Percentiles rank a stretch among this genome's conserved stretches.
phyloP scores from a whole-genome alignment of 441 rosid species.

The Populus hybrid region DNA sequence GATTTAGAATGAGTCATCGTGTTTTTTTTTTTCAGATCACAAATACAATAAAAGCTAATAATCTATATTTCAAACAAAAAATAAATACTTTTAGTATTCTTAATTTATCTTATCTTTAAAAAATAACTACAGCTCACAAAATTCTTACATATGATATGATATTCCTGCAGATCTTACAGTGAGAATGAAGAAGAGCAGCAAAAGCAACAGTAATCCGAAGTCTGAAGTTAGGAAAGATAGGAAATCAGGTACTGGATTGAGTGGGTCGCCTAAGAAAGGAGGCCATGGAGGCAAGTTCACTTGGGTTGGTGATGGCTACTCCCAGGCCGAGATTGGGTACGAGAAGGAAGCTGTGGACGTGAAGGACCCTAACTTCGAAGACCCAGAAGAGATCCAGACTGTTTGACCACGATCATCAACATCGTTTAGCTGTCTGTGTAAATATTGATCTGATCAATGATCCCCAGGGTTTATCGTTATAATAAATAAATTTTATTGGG shows the following conservation, averaged over 20 bases:
- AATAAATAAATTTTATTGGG: neutral
- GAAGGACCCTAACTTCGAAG: slow-evolving; percentile 70
- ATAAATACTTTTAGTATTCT: no score
- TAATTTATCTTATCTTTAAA: no score
- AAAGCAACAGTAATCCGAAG: slow-evolving; percentile 9
- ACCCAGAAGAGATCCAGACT: slow-evolving; percentile 32
- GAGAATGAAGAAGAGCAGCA: slow-evolving; percentile 37
- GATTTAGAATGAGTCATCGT: no score
- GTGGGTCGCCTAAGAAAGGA: slow-evolving; percentile 71
- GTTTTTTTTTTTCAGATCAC: no score
- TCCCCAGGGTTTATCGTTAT: neutral
- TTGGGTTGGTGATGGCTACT: slow-evolving; percentile 57
- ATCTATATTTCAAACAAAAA: no score
- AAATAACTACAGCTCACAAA: no score
- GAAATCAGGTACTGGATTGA: slow-evolving; percentile 55
- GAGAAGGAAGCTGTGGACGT: slow-evolving; percentile 33
- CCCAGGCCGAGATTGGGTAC: slow-evolving; percentile 48
- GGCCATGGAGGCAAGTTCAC: slow-evolving; percentile 75
- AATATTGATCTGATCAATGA: neutral
- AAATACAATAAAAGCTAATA: no score
- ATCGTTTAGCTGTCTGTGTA: neutral
- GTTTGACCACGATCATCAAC: slow-evolving; percentile 7
- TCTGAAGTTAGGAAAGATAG: slow-evolving; percentile 46
- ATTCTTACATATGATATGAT: no score
- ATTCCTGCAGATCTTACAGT: no score